Evolutionary conservation across 345 rosid species (phyloP).

Genomic region (Salix purpurea): DNA sequence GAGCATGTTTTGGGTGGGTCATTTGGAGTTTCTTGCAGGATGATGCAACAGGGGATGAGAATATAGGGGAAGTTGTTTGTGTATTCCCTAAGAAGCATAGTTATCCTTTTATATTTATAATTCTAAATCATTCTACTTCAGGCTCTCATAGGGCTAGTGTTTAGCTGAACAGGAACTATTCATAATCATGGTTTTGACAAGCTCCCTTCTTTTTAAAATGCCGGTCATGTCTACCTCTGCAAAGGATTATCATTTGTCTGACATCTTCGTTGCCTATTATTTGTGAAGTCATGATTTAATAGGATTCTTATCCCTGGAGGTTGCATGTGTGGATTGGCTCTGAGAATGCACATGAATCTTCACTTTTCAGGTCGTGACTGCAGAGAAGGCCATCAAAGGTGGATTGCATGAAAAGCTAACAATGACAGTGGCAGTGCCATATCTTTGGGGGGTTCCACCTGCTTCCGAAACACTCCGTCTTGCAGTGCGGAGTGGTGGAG

Average conservation of each 20-base stretch:
- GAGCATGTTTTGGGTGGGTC: background rate
- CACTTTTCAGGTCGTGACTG: slow-evolving; percentile 54
- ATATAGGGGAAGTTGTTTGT: background rate
- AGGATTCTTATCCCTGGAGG: background rate
- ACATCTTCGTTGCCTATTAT: background rate
- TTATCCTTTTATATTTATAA: background rate
- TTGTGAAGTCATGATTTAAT: slow-evolving; percentile 2
- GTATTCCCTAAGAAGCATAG: background rate
- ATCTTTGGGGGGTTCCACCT: slow-evolving; percentile 96
- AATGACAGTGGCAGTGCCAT: slow-evolving; percentile 89
- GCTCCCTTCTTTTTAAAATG: background rate
- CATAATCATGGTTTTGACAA: background rate
- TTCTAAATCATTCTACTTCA: background rate
- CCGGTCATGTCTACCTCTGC: background rate
- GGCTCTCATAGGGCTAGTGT: background rate
- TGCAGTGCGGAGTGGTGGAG: slow-evolving; percentile 87
- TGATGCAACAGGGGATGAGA: background rate
- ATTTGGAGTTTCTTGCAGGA: background rate
- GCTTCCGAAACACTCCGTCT: slow-evolving; percentile 91
- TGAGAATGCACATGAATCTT: background rate
- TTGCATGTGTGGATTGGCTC: background rate
- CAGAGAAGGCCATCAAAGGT: slow-evolving; percentile 71
- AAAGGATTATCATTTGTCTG: background rate
- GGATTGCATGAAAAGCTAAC: slow-evolving; percentile 87
- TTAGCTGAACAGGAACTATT: background rate